A percentile compares a stretch with the other conserved stretches of the same genome.
Evolutionary conservation across 2,329 filamentous ascomycete species (phyloP).

Genomic region (Talaromyces sp.): DNA sequence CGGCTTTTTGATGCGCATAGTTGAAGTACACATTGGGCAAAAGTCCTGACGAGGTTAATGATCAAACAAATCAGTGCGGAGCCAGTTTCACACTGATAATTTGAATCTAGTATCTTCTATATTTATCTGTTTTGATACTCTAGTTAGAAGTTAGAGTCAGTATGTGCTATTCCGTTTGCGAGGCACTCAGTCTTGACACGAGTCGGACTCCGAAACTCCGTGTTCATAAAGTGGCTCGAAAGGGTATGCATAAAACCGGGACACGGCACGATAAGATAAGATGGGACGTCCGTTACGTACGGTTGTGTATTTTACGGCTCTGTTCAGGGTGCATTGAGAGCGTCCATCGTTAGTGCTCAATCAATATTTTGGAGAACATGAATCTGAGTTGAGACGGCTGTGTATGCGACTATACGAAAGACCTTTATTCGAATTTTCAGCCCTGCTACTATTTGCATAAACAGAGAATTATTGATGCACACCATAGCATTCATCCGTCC

Average conservation of each 20-base stretch:
- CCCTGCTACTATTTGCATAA: not conserved
- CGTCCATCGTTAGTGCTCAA: not conserved
- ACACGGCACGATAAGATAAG: slow-evolving; percentile 10
- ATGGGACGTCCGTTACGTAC: not conserved
- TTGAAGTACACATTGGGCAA: not conserved
- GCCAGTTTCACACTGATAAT: not conserved
- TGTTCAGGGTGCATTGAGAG: not conserved
- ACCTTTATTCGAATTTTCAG: not conserved
- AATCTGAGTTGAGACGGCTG: not conserved
- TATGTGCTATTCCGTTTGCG: not conserved
- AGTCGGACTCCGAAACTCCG: not conserved
- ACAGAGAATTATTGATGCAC: not conserved
- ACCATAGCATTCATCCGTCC: not conserved
- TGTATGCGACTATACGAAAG: not conserved
- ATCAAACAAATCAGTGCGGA: not conserved
- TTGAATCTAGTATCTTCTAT: not conserved
- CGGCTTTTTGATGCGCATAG: not conserved
- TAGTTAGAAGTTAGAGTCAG: not conserved
- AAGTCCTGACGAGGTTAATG: not conserved
- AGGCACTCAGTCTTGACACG: not conserved
- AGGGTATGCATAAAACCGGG: not conserved
- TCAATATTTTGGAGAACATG: not conserved
- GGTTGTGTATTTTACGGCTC: not conserved
- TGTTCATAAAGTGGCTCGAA: not conserved
- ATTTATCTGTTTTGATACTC: not conserved